Percentiles rank a stretch among this genome's conserved stretches.
Conservation (phyloP, 1,284 basidiomycete genomes). For the Ustilago loliicola region DNA sequence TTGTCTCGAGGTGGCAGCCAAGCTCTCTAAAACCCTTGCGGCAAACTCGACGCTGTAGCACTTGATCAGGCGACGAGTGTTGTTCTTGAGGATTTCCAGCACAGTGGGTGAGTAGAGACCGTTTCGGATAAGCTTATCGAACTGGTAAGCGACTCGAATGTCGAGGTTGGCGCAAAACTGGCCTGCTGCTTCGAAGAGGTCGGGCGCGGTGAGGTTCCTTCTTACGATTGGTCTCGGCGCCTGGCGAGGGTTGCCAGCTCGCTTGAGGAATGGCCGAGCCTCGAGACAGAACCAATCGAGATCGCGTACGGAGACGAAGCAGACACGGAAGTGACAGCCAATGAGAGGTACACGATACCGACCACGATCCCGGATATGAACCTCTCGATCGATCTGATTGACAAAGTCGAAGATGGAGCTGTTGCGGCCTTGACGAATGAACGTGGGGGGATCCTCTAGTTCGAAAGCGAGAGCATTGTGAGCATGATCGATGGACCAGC, state of each 20-base stretch:
- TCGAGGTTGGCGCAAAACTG: constrained; percentile 25
- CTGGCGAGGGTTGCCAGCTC: constrained; percentile 29
- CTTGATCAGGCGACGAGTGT: constrained; percentile 24
- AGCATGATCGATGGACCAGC: constrained; percentile 34
- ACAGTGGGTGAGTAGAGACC: constrained; percentile 31
- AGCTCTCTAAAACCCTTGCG: constrained; percentile 24
- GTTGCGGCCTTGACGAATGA: constrained; percentile 32
- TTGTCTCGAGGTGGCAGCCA: constrained; percentile 20
- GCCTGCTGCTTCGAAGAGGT: constrained; percentile 18
- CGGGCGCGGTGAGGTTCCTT: constrained; percentile 23
- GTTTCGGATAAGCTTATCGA: constrained; percentile 38
- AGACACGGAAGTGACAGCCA: constrained; percentile 31
- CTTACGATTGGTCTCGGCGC: constrained; percentile 14
- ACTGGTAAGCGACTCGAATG: constrained; percentile 33
- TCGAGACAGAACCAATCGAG: constrained; percentile 40
- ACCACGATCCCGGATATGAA: constrained; percentile 13
- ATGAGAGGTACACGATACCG: constrained; percentile 23
- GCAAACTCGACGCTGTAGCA: constrained; percentile 17
- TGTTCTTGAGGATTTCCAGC: constrained; percentile 22
- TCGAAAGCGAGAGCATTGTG: constrained; percentile 32
- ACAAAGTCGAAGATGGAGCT: constrained; percentile 32
- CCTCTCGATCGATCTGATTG: constrained; percentile 5
- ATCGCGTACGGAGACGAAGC: constrained; percentile 22
- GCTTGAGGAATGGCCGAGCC: constrained; percentile 25
- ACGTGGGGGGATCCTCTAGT: constrained; percentile 41